phyloP scores from a whole-genome alignment of 2,329 filamentous ascomycete genomes.

The Phoma sp. region DNA sequence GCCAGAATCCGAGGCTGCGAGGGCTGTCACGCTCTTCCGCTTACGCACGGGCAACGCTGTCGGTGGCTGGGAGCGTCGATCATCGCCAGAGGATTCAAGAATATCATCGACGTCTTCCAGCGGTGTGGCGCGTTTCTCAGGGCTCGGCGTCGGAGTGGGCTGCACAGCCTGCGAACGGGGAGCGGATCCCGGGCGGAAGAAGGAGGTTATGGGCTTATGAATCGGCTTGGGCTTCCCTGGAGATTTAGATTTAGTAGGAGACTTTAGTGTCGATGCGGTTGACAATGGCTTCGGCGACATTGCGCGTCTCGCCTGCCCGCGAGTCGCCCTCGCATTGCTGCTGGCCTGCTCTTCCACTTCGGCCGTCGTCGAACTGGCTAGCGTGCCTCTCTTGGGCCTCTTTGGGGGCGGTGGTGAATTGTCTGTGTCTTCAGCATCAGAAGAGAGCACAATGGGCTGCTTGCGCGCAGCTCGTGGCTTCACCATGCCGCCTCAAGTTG shows the following conservation, averaged over 20 bases:
- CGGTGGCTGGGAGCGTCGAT: slow-evolving; percentile 25
- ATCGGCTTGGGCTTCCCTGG: slow-evolving; percentile 46
- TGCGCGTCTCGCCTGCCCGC: slow-evolving; percentile 28
- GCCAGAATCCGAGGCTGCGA: slow-evolving; percentile 22
- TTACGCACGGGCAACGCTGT: slow-evolving; percentile 41
- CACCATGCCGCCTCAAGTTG: slow-evolving; percentile 45
- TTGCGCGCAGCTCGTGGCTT: slow-evolving; percentile 47
- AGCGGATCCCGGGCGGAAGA: slow-evolving; percentile 54
- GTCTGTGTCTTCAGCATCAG: slow-evolving; percentile 37
- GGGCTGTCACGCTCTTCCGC: slow-evolving; percentile 25
- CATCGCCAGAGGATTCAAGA: slow-evolving; percentile 45
- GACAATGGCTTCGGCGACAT: slow-evolving; percentile 29
- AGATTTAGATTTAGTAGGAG: slow-evolving; percentile 41
- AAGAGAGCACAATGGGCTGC: slow-evolving; percentile 46
- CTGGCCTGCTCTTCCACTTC: slow-evolving; percentile 16
- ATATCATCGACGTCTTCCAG: slow-evolving; percentile 46
- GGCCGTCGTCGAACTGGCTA: slow-evolving; percentile 25
- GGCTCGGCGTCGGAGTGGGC: slow-evolving; percentile 47
- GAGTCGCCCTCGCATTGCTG: slow-evolving; percentile 25
- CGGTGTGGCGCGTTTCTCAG: slow-evolving; percentile 43
- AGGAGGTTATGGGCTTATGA: slow-evolving; percentile 55
- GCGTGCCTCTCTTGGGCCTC: slow-evolving; percentile 38
- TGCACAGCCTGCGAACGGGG: slow-evolving; percentile 50
- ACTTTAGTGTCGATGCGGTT: slow-evolving; percentile 26
- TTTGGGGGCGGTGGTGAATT: slow-evolving; percentile 41